Conservation (phyloP, 768 basidiomycete genomes). For the Pulveroboletus ravenelii region DNA sequence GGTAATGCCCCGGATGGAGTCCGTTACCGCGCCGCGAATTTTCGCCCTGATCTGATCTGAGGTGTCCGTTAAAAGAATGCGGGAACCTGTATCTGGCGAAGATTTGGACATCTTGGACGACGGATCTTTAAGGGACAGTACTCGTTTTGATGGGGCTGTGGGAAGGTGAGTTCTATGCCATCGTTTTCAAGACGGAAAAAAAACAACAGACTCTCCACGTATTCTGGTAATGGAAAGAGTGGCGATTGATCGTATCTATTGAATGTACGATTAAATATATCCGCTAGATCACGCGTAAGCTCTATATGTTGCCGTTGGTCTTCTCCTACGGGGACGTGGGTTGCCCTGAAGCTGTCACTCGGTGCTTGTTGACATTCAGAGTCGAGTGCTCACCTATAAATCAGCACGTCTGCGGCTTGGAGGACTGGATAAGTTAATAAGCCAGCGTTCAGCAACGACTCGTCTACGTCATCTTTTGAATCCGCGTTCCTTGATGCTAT, state of each 20-base stretch:
- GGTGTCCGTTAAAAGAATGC: constrained; percentile 82
- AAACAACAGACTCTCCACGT: constrained; percentile 61
- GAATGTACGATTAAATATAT: constrained; percentile 74
- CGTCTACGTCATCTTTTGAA: constrained; percentile 73
- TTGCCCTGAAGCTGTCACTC: constrained; percentile 49
- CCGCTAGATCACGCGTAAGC: constrained; percentile 77
- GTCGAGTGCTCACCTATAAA: constrained; percentile 58
- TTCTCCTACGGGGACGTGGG: constrained; percentile 93
- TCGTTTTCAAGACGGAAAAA: background rate
- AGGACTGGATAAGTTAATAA: constrained; percentile 90
- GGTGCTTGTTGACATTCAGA: background rate
- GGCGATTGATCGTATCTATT: constrained; percentile 34
- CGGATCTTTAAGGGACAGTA: constrained; percentile 85
- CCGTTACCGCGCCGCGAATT: constrained; percentile 79
- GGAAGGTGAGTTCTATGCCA: background rate
- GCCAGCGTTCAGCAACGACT: constrained; percentile 77
- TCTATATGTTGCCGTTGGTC: constrained; percentile 96
- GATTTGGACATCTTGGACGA: constrained; percentile 96
- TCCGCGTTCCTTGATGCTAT: constrained; percentile 70
- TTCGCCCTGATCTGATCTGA: constrained; percentile 58
- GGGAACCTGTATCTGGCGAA: constrained; percentile 67
- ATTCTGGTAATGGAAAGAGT: constrained; percentile 69
- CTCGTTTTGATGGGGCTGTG: constrained; percentile 71
- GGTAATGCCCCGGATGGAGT: constrained; percentile 68
- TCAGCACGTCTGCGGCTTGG: constrained; percentile 88